Conservation (phyloP, 352 stramenopile genomes). For the Phytophthora aleatoria region DNA sequence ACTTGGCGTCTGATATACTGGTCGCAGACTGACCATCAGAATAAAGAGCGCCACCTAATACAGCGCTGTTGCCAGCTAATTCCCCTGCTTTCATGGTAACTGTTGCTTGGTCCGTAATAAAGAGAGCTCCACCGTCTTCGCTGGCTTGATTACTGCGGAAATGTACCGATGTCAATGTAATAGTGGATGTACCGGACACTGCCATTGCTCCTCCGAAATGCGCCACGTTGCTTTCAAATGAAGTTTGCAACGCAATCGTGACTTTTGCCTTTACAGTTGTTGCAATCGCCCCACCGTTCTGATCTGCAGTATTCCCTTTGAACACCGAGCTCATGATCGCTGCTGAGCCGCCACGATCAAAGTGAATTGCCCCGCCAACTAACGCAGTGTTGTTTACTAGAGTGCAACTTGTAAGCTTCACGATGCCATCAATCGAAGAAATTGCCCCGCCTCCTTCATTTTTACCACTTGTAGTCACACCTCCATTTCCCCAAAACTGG, state of each 20-base stretch:
- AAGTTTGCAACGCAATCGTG: slow-evolving; percentile 14
- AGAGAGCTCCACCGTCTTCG: slow-evolving; percentile 40
- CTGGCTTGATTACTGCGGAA: slow-evolving; percentile 35
- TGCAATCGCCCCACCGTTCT: slow-evolving; percentile 49
- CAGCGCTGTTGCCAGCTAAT: slow-evolving; percentile 40
- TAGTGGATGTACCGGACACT: slow-evolving; percentile 8
- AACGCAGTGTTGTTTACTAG: slow-evolving; percentile 60
- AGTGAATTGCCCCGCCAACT: slow-evolving; percentile 47
- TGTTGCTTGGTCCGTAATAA: slow-evolving; percentile 27
- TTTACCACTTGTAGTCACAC: slow-evolving; percentile 52
- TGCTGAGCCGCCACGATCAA: slow-evolving; percentile 40
- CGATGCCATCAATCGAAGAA: slow-evolving; percentile 40
- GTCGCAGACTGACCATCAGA: slow-evolving; percentile 22
- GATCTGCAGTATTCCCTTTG: slow-evolving; percentile 48
- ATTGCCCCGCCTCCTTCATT: slow-evolving; percentile 63
- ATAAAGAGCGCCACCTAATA: slow-evolving; percentile 48
- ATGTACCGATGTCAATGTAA: slow-evolving; percentile 14
- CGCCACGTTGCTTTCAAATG: slow-evolving; percentile 50
- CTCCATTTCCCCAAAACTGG: slow-evolving; percentile 46
- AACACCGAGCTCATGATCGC: slow-evolving; percentile 36
- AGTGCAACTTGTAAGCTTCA: slow-evolving; percentile 37
- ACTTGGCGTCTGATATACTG: slow-evolving; percentile 24
- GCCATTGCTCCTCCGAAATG: slow-evolving; percentile 37
- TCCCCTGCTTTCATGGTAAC: slow-evolving; percentile 20
- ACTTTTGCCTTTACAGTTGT: slow-evolving; percentile 24